Base-by-base conservation (phyloP, 2,329 filamentous ascomycete species). In the Cytospora mali region DNA sequence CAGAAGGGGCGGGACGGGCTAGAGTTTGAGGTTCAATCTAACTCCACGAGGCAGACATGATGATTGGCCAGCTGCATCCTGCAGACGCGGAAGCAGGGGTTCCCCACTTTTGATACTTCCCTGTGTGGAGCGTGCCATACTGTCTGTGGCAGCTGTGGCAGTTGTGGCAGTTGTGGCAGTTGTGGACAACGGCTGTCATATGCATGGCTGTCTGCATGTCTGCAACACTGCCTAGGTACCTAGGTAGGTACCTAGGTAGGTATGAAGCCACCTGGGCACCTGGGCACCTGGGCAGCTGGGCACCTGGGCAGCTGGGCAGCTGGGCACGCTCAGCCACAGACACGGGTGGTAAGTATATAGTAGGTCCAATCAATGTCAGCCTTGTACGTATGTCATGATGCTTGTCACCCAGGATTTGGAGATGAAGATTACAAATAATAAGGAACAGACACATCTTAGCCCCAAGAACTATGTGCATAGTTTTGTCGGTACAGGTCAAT, bases 21-120 rank as follows among this genome's bases (percentile, higher is more conserved):
- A 60, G 58, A 54, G 58, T 79, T 79, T 78, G 77, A 79, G 72
- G 73, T 78, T 75, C 70, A 75, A 74, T 66, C 73, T 75, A 73
- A 68, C 50, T 60, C 50, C 50, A 60, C 48, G 50, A 7, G 29
- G 50, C 50, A 23, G 28, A 28, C 35, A 31, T 16, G 39, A 33
- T 33, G 67, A 69, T 71, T 72, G 71, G 68, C 52, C 61, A 49
- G 49, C 50, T 55, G 52, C 65, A 65, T 62, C 59, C 60, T 57
- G 53, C 58, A 60, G 58, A 48, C 28, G 35, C 58, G 58, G 58
- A 60, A 60, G 58, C 42, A 46, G 42, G 42, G 42, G 42, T 46
- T 46, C 21, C 42, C 42, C 42, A 46, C 42, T 46, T 23, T 23
- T 18, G 23, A 6, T 46, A n/a, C 42, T 46, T 46, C 42, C n/a